Evolutionary conservation across 108 stramenopile genomes (phyloP), one percentile per base, ranked within the genome.

Genomic region (Cylindrotheca fusiformis): DNA sequence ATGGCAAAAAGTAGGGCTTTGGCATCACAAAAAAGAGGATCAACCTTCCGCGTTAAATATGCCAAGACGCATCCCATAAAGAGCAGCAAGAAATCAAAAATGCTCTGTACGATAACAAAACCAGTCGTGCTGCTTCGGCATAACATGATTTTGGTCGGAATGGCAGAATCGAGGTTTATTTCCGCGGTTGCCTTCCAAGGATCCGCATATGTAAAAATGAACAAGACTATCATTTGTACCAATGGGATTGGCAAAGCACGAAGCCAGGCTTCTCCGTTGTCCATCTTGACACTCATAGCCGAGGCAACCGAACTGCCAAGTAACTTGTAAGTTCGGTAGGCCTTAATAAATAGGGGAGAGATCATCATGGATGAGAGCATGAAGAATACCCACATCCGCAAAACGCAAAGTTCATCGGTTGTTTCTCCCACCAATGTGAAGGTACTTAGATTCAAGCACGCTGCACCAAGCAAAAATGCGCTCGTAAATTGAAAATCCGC

Each of bases 401-500:
- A 18, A 32, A 81, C 30, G 47, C 80, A 81, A 46, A 55, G 20
- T 1, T 47, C 56, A 48, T 76, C 60, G 3, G 71, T 70, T 30
- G 72, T 74, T 21, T 48, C 28, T 12, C 80, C 80, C 20, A 81
- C 20, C 2, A 66, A 44, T 2, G 71, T 62, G 41, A 74, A 54
- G 19, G 61, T 60, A 1, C 74, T 58, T 22, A 54, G 12, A 50
- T 81, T 81, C 55, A 76, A 53, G n/a, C 76, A 26, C 8, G 71
- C 58, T 33, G 71, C 76, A 24, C 72, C 80, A 25, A 70, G 22
- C 32, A 81, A 48, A 52, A 81, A 81, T 3, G 72, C 71, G n/a
- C 68, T 69, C 14, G 75, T 81, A 32, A 81, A 81, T 12, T 75
- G 55, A 63, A 63, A 76, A 66, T 81, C 80, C 17, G 71, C 29